Percentiles rank a stretch among this genome's conserved stretches.
These are phyloP conservation scores for Plasmodium gaboni DNA, from an alignment of 169 alveolate genomes.

Conservation along the genomic window DNA sequence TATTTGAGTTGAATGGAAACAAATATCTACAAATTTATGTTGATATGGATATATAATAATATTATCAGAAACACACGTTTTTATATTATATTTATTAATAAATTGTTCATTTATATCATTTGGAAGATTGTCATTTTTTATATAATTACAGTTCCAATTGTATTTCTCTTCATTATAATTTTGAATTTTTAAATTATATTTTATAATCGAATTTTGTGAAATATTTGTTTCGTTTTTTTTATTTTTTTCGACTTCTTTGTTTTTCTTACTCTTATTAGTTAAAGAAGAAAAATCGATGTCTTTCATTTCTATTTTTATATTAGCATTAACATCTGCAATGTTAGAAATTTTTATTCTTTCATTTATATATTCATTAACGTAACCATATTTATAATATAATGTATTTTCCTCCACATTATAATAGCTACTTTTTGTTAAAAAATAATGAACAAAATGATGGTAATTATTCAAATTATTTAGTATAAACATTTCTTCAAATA, in stretches of 20 bases:
- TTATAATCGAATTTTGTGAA: constrained; percentile 3
- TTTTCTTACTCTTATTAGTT: constrained; percentile 7
- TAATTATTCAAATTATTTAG: constrained; percentile 24
- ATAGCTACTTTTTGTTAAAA: constrained; percentile 59
- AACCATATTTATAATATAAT: constrained; percentile 40
- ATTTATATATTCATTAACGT: constrained; percentile 58
- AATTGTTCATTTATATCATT: constrained; percentile 7
- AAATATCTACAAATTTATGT: constrained; percentile 62
- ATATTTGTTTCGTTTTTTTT: constrained; percentile 13
- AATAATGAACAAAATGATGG: constrained; percentile 12
- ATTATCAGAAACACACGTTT: not conserved
- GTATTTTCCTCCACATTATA: constrained; percentile 64
- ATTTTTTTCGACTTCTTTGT: constrained; percentile 8
- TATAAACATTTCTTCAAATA: constrained; percentile 63
- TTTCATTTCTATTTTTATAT: constrained; percentile 42
- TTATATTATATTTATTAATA: not conserved
- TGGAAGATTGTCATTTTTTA: not conserved
- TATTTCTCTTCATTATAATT: constrained; percentile 48
- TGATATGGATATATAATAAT: constrained; percentile 47
- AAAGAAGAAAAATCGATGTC: constrained; percentile 25
- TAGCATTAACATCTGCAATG: constrained; percentile 48
- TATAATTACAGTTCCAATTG: constrained; percentile 13
- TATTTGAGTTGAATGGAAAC: constrained; percentile 67
- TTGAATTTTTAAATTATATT: constrained; percentile 24
- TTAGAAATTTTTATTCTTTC: constrained; percentile 70